Evolutionary conservation across 257 asterid genomes (phyloP), one percentile per base, ranked within the genome.

Genomic region (Lycium ferocissimum): DNA sequence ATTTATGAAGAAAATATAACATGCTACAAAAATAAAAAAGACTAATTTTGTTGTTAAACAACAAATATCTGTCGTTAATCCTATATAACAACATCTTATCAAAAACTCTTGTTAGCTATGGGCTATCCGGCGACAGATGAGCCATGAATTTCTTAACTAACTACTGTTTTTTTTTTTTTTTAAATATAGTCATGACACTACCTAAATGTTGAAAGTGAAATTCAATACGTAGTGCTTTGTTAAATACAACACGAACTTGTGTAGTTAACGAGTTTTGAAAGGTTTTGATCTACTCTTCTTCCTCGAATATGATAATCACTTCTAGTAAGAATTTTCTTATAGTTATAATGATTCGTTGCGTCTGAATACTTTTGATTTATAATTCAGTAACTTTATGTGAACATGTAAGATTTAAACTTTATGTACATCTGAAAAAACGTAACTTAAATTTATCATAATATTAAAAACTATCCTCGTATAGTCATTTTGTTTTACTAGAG

Each of bases 401-500:
- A 59, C 10, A 18, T 59, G 65, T 59, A 17, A 7, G 6, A 8
- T 53, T 14, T 13, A 53, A 51, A 26, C 1, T 7, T 14, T 14
- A 1, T 5, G 26, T 14, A 26, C 4, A 76, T 9, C 47, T 2
- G 1, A 75, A 49, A n/a, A 76, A 38, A 15, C 51, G 38, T 7
- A 26, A 26, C 2, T 13, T 26, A 49, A 6, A 1, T 18, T 56
- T 5, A 14, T 15, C 2, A 2, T 35, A 76, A 22, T 72, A 76
- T 76, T 76, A 43, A 53, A 76, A 53, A 53, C 4, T 7, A 76
- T 37, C 26, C 14, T 26, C 37, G 14, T 45, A 43, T 72, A 14
- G 7, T 49, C 22, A 14, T 78, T 78, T 26, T 53, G 47, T 53
- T 78, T 78, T 78, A 22, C 45, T 9, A 78, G 49, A 78, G 82